Evolutionary conservation across 225 moss, liverwort and hornwort genomes (phyloP), one percentile per base, ranked within the genome.

Genomic region (Asterella californica): DNA sequence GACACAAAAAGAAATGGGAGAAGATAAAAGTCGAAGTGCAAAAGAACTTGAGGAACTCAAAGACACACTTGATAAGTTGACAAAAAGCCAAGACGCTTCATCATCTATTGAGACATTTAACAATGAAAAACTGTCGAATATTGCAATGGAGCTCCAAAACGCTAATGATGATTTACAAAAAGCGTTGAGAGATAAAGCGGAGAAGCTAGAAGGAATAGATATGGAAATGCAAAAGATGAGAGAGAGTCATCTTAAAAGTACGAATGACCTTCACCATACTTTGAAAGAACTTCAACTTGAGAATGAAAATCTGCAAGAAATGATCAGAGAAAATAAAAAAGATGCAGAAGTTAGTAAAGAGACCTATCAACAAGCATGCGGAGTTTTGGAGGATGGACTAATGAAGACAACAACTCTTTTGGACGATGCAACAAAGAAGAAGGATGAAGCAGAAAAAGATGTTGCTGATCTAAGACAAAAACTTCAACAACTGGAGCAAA

Each of bases 141-240:
- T 88, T 66, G 69, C 83, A 25, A 78, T 54, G 17, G 73, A 83
- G 36, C 53, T 90, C 30, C 74, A 82, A 60, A 34, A 86, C 36
- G 72, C 87, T 79, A 85, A 62, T 0, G 55, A 81, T 49, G 72
- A 82, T 10, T 79, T 90, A 29, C 88, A 86, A 46, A 69, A 81
- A 46, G 84, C 81, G 30, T 38, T 78, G n/a, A 62, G 70, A 8
- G 78, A 89, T 46, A 59, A 66, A 46, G 19, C 52, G 22, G 68
- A 68, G 2, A 75, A 30, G 24, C 59, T 76, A 14, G 30, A 48
- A 4, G 82, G 79, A 61, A 81, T 85, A 67, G 79, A 85, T 21
- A 79, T 17, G 55, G 85, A 84, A 30, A 52, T 83, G 29, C 75
- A 77, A 77, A 73, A 77, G 29, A 55, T 84, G 52, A 86, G 45